Conservation (phyloP, 2,329 filamentous ascomycete genomes). For the Fusarium luffae region DNA sequence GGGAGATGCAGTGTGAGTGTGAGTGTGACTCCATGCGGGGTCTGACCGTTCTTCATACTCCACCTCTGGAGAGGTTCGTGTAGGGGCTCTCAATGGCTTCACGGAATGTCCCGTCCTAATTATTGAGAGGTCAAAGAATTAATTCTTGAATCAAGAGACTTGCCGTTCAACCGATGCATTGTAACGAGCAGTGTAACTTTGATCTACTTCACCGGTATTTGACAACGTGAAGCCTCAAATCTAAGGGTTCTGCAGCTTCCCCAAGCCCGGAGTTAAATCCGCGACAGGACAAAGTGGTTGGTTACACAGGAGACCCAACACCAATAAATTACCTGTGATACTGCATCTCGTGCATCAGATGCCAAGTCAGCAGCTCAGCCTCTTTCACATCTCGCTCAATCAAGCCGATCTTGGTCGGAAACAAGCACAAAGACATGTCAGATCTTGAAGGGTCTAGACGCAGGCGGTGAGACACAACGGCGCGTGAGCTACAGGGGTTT, state of each 20-base stretch:
- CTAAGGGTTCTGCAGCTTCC: not conserved
- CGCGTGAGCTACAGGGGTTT: constrained; percentile 24
- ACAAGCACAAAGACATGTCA: not conserved
- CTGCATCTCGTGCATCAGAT: constrained; percentile 10
- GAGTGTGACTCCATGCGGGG: not conserved
- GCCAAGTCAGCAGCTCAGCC: constrained; percentile 14
- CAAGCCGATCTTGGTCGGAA: constrained; percentile 4
- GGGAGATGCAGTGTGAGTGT: not conserved
- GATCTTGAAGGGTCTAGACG: constrained; percentile 6
- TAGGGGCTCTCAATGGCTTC: not conserved
- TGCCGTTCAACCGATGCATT: not conserved
- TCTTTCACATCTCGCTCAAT: not conserved
- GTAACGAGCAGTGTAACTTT: not conserved
- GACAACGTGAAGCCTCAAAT: not conserved
- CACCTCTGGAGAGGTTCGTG: not conserved
- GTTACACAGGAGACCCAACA: not conserved
- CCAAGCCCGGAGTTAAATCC: not conserved
- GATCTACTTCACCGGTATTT: not conserved
- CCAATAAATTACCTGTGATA: not conserved
- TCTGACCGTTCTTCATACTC: not conserved
- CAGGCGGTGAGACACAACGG: constrained; percentile 33
- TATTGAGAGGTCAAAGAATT: not conserved
- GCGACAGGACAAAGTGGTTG: not conserved
- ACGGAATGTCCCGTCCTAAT: not conserved
- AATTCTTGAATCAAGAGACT: not conserved